phyloP scores from a whole-genome alignment of 1,139 yeast species.

The Diutina neorugosa region DNA sequence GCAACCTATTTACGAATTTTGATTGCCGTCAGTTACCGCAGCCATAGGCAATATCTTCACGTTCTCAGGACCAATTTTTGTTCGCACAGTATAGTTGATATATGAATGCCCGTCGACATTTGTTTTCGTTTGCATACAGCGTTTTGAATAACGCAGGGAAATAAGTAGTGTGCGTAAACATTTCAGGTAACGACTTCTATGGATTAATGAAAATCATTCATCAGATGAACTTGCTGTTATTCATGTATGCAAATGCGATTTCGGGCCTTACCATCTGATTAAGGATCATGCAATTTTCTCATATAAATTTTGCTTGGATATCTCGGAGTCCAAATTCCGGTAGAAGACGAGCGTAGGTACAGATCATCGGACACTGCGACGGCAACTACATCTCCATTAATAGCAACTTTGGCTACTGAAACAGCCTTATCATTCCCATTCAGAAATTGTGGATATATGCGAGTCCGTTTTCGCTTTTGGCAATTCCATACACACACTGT shows the following conservation, averaged over 20 bases:
- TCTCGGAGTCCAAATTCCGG: neutral
- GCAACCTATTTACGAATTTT: too few relatives aligned
- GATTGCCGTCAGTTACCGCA: too few relatives aligned
- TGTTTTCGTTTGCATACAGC: too few relatives aligned
- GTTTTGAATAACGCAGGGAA: too few relatives aligned
- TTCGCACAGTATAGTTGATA: too few relatives aligned
- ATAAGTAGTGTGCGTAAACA: too few relatives aligned
- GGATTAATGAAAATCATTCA: too few relatives aligned
- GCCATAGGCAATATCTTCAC: too few relatives aligned
- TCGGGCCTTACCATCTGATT: neutral
- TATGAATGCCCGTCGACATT: too few relatives aligned
- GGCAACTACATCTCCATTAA: slow-evolving; percentile 5
- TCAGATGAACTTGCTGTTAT: neutral
- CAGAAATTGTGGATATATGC: neutral
- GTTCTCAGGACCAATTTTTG: too few relatives aligned
- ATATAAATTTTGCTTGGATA: slow-evolving; percentile 5
- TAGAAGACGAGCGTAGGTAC: slow-evolving; percentile 5
- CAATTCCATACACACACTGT: slow-evolving; percentile 71
- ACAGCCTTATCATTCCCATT: neutral
- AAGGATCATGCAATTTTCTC: neutral
- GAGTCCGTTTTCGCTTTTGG: slow-evolving; percentile 43
- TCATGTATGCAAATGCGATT: neutral
- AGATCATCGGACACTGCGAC: slow-evolving; percentile 7
- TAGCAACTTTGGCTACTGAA: neutral
- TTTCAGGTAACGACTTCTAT: too few relatives aligned